phyloP scores from a whole-genome alignment of 2,329 filamentous ascomycete species.

The Fusarium lateritium region DNA sequence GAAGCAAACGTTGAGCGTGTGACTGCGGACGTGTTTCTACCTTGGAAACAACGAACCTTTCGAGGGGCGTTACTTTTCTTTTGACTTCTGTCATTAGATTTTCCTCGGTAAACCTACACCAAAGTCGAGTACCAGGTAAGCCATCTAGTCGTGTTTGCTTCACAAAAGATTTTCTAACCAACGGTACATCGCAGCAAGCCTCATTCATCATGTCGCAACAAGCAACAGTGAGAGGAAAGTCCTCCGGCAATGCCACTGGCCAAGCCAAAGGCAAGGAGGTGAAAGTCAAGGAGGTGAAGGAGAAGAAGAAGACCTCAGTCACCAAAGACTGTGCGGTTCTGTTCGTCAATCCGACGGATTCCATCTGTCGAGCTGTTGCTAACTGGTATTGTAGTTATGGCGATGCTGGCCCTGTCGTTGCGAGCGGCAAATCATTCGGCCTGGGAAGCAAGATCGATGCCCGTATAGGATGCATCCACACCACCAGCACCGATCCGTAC shows the following conservation, averaged over 20 bases:
- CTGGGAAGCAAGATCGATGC: neutral
- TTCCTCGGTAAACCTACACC: no score
- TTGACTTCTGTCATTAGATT: no score
- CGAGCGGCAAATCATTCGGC: neutral
- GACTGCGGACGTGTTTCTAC: no score
- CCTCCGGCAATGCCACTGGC: no score
- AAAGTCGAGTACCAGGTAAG: no score
- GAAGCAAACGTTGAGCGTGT: no score
- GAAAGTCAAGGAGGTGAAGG: neutral
- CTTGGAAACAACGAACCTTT: no score
- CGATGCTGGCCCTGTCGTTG: conserved; percentile 5
- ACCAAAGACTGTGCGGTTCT: neutral
- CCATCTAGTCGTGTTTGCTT: no score
- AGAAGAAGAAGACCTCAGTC: neutral
- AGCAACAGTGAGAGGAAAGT: neutral
- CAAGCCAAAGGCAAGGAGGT: no score
- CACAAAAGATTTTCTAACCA: no score
- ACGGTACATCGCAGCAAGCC: neutral
- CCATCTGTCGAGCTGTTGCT: neutral
- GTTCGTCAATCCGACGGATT: no score
- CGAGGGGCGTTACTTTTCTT: no score
- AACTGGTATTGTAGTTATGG: neutral
- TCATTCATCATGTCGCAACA: conserved; percentile 1
- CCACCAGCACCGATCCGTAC: neutral
- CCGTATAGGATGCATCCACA: neutral